A percentile compares a stretch with the other conserved stretches of the same genome.
Evolutionary conservation across 2,329 filamentous ascomycete species (phyloP).

Genomic region (Clathrospora elynae): DNA sequence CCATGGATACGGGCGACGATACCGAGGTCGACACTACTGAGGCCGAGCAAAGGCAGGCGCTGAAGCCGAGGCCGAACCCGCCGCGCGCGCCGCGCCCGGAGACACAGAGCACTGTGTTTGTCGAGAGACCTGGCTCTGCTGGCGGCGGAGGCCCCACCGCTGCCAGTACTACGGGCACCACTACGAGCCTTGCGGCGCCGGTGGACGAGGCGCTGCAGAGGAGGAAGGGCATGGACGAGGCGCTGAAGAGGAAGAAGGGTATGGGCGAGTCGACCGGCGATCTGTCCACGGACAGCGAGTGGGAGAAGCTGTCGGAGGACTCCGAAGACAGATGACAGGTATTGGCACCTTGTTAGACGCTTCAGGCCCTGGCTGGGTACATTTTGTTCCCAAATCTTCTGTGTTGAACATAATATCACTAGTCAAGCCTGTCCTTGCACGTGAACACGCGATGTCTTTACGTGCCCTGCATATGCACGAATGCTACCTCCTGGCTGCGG

Average conservation of each 20-base stretch:
- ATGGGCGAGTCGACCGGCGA: slow-evolving; percentile 58
- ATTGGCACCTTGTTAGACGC: slow-evolving; percentile 9
- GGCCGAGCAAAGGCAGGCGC: slow-evolving; percentile 37
- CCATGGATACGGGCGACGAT: slow-evolving; percentile 53
- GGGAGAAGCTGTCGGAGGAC: slow-evolving; percentile 82
- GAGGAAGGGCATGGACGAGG: slow-evolving; percentile 53
- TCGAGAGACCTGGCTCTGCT: slow-evolving; percentile 30
- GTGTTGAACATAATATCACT: no score
- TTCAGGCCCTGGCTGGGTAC: slow-evolving; percentile 2
- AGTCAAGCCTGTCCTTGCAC: slow-evolving; percentile 24
- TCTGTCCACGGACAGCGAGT: slow-evolving; percentile 89
- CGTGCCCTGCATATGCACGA: slow-evolving; percentile 12
- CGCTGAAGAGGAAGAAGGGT: slow-evolving; percentile 54
- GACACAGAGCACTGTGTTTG: slow-evolving; percentile 45
- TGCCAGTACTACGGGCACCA: slow-evolving; percentile 39
- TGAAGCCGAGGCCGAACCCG: slow-evolving; percentile 21
- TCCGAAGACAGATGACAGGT: slow-evolving; percentile 42
- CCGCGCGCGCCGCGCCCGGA: slow-evolving; percentile 27
- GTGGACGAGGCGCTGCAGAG: slow-evolving; percentile 51
- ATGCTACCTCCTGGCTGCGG: not conserved
- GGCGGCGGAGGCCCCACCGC: slow-evolving; percentile 17
- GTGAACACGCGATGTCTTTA: slow-evolving; percentile 31
- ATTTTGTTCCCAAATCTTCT: slow-evolving; percentile 3
- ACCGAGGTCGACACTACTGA: slow-evolving; percentile 54
- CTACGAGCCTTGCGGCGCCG: slow-evolving; percentile 36